Conservation (phyloP, 352 stramenopile genomes). For the Globisporangium paddicum region DNA sequence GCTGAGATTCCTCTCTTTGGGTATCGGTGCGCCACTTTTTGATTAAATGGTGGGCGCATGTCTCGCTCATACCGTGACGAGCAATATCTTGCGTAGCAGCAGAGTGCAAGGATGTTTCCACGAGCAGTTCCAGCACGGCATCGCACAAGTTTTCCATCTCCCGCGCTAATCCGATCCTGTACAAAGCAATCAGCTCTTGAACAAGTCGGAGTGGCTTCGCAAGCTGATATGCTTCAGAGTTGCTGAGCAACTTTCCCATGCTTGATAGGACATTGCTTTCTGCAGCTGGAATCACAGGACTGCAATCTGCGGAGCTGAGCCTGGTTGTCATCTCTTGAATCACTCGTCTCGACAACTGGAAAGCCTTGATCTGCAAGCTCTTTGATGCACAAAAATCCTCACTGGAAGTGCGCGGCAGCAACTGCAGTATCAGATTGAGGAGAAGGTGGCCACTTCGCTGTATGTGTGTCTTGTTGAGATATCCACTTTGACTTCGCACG, state of each 20-base stretch:
- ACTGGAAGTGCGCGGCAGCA: neutral
- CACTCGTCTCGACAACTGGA: neutral
- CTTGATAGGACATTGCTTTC: neutral
- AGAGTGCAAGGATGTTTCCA: neutral
- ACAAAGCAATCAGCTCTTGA: neutral
- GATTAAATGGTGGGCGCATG: constrained; percentile 3
- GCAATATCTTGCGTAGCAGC: neutral
- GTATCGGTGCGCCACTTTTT: neutral
- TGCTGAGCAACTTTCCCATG: constrained; percentile 2
- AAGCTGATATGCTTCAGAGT: neutral
- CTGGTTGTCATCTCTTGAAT: neutral
- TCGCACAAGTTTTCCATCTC: neutral
- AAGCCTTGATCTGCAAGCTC: neutral
- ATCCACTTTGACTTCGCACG: constrained; percentile 1
- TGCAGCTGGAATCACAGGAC: neutral
- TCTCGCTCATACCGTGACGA: neutral
- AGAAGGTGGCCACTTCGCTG: neutral
- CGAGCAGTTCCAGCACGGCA: neutral
- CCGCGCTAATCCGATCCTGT: neutral
- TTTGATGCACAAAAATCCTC: neutral
- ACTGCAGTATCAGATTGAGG: constrained; percentile 2
- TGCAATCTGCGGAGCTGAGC: neutral
- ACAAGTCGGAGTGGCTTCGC: neutral
- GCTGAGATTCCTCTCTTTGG: neutral
- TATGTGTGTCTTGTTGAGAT: constrained; percentile 2